Evolutionary conservation across 805 yeast genomes (phyloP).

Genomic region (Teunomyces barrocoloradensis): DNA sequence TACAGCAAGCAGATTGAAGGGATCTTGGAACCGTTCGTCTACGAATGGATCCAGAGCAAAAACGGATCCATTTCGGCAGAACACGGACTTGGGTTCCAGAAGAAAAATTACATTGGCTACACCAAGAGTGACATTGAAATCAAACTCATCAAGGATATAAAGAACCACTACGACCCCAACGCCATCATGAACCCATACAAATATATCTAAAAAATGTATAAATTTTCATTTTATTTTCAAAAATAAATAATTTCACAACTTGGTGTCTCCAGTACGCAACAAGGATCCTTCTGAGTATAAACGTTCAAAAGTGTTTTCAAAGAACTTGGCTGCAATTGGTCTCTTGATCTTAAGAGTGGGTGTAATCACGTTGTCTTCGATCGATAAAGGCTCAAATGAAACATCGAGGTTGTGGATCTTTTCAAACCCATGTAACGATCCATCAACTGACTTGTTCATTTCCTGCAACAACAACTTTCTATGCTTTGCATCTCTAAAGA

Average conservation of each 20-base stretch:
- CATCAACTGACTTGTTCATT: slow-evolving; percentile 21
- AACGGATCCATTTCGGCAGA: slow-evolving; percentile 95
- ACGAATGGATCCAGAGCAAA: slow-evolving; percentile 74
- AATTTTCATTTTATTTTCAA: neutral
- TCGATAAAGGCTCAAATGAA: slow-evolving; percentile 36
- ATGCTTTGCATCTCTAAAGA: slow-evolving; percentile 15
- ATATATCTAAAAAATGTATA: slow-evolving; percentile 50
- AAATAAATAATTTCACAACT: slow-evolving; percentile 4
- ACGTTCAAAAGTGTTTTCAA: slow-evolving; percentile 21
- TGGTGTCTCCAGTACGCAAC: slow-evolving; percentile 4
- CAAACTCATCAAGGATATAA: slow-evolving; percentile 71
- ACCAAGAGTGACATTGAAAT: slow-evolving; percentile 75
- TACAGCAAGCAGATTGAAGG: slow-evolving; percentile 78
- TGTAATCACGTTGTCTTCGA: slow-evolving; percentile 62
- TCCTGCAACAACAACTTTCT: slow-evolving; percentile 19
- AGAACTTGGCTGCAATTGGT: slow-evolving; percentile 32
- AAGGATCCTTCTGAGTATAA: slow-evolving; percentile 40
- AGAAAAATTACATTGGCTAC: slow-evolving; percentile 85
- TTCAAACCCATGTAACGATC: slow-evolving; percentile 30
- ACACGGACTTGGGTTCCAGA: slow-evolving; percentile 96
- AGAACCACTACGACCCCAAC: slow-evolving; percentile 84
- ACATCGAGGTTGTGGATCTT: slow-evolving; percentile 29
- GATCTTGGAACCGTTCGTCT: slow-evolving; percentile 88
- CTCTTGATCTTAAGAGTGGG: slow-evolving; percentile 60
- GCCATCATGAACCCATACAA: slow-evolving; percentile 94